phyloP scores from a whole-genome alignment of 169 alveolate species.

The Neospora caninum region DNA sequence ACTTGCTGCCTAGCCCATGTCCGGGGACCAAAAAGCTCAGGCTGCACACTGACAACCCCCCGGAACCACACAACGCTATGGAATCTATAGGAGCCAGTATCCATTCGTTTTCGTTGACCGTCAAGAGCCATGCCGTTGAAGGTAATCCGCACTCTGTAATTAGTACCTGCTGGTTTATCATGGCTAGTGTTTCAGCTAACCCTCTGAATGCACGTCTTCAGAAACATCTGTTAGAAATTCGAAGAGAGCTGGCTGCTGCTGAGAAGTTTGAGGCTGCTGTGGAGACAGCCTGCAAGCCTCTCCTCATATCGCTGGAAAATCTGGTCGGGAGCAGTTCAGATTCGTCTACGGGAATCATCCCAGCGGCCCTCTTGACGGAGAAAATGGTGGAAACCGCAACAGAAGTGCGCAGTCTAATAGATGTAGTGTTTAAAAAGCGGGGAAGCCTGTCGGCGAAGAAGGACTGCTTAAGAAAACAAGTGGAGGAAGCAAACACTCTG shows the following conservation, averaged over 20 bases:
- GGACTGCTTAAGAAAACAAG: not conserved
- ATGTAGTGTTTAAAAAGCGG: not conserved
- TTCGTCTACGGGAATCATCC: not conserved
- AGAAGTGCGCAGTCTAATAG: not conserved
- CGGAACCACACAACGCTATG: not conserved
- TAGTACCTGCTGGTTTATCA: not conserved
- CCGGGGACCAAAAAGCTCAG: conserved; percentile 20
- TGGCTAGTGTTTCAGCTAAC: not conserved
- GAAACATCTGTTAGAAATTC: not conserved
- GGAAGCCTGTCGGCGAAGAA: not conserved
- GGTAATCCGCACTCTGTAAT: not conserved
- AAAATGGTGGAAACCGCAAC: not conserved
- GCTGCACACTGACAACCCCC: not conserved
- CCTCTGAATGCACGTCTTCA: conserved; percentile 26
- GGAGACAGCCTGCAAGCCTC: conserved; percentile 41
- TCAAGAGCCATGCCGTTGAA: not conserved
- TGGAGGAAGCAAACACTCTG: not conserved
- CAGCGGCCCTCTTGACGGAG: not conserved
- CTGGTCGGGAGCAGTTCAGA: conserved; percentile 7
- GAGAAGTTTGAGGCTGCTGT: conserved; percentile 34
- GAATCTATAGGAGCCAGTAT: not conserved
- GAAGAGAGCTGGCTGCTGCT: not conserved
- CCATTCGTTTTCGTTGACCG: not conserved
- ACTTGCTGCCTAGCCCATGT: not conserved
- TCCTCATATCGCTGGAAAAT: not conserved